A percentile compares a stretch with the other conserved stretches of the same genome.
Evolutionary conservation across 805 yeast genomes (phyloP).

Genomic region (Metschnikowia lochheadii): DNA sequence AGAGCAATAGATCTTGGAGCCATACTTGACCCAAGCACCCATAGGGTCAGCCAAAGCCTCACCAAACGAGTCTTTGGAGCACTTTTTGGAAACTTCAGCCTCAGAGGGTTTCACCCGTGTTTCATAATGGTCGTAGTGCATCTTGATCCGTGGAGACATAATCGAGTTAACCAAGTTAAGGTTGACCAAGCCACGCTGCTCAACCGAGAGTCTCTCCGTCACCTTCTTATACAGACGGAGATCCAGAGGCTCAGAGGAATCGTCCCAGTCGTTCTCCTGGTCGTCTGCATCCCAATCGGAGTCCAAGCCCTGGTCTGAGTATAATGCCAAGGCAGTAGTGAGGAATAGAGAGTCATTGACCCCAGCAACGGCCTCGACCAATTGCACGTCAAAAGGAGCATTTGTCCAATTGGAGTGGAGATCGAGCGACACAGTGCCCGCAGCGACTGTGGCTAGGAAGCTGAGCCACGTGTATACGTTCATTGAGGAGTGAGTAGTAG

Average conservation of each 20-base stretch:
- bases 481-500: not conserved
- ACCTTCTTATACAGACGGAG: slow-evolving; percentile 1
- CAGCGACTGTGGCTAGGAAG: not conserved
- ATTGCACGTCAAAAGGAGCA: slow-evolving; percentile 13
- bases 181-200: slow-evolving; percentile 28
- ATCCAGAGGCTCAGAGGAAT: not conserved
- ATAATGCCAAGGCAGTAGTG: slow-evolving; percentile 4
- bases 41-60: slow-evolving; percentile 19
- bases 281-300: slow-evolving; percentile 13
- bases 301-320: slow-evolving; percentile 3
- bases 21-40: slow-evolving; percentile 48
- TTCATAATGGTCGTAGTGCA: slow-evolving; percentile 56
- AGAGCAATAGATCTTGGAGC: slow-evolving; percentile 56
- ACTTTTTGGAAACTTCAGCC: slow-evolving; percentile 19
- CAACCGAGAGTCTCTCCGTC: not conserved
- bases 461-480: not conserved
- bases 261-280: not conserved
- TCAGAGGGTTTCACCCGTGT: slow-evolving; percentile 26
- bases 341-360: slow-evolving; percentile 12
- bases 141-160: slow-evolving; percentile 57
- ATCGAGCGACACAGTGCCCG: slow-evolving; percentile 6
- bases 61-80: slow-evolving; percentile 32
- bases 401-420: slow-evolving; percentile 14
- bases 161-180: slow-evolving; percentile 45
- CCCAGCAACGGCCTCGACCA: slow-evolving; percentile 16